Conservation (phyloP, 2,329 filamentous ascomycete genomes). For the Canariomyces notabilis region DNA sequence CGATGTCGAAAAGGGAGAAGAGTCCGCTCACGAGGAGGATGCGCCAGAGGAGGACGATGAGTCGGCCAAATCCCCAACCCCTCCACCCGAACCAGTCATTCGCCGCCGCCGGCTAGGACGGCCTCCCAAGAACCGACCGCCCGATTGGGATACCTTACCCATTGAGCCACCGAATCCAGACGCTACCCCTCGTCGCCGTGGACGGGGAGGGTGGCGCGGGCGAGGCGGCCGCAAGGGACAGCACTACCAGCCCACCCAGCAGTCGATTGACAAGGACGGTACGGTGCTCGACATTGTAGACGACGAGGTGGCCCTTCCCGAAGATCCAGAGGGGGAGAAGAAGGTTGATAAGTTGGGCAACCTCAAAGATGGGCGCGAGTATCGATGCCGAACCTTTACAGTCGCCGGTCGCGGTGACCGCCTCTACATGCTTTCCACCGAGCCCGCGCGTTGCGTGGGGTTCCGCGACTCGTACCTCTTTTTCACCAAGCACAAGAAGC, state of each 20-base stretch:
- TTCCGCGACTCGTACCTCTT: constrained; percentile 98
- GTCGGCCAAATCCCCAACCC: constrained; percentile 48
- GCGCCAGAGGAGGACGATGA: constrained; percentile 37
- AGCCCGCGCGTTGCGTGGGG: constrained; percentile 91
- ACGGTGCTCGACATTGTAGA: constrained; percentile 85
- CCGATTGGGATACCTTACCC: constrained; percentile 65
- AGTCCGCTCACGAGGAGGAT: constrained; percentile 36
- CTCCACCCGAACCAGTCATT: constrained; percentile 57
- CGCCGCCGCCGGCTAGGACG: constrained; percentile 76
- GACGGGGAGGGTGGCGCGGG: constrained; percentile 66
- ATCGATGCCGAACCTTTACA: constrained; percentile 92
- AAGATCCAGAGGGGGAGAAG: constrained; percentile 80
- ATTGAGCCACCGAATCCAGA: constrained; percentile 51
- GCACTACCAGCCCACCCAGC: constrained; percentile 70
- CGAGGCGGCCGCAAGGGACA: constrained; percentile 63
- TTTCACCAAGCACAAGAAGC: constrained; percentile 94
- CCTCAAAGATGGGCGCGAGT: constrained; percentile 78
- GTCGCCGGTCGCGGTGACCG: constrained; percentile 76
- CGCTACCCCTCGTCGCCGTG: constrained; percentile 56
- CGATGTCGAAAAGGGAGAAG: constrained; percentile 38
- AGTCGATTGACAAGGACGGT: constrained; percentile 89
- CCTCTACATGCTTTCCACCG: constrained; percentile 97
- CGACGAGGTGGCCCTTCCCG: constrained; percentile 85
- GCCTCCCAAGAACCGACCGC: constrained; percentile 77
- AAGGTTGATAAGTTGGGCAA: constrained; percentile 91